phyloP scores from a whole-genome alignment of 495 filamentous ascomycete species.

The Podospora appendiculata region DNA sequence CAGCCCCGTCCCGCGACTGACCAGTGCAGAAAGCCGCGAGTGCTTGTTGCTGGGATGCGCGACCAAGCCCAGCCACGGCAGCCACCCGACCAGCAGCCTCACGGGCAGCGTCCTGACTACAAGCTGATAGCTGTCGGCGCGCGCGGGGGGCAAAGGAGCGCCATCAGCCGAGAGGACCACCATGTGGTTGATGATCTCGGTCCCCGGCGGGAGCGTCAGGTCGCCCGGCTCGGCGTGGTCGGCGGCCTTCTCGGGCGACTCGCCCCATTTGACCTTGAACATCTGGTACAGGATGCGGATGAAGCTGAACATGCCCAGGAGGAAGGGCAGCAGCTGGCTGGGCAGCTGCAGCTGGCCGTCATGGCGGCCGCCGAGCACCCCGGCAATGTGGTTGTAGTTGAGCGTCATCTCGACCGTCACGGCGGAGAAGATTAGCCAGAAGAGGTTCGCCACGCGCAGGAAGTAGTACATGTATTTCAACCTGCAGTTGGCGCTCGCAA shows the following conservation, averaged over 20 bases:
- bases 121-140: constrained; percentile 6
- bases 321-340: constrained; percentile 16
- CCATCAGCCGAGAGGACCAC: neutral
- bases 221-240: neutral
- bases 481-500: constrained; percentile 1
- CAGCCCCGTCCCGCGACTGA: constrained; percentile 13
- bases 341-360: constrained; percentile 11
- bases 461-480: constrained; percentile 10
- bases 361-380: constrained; percentile 11
- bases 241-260: neutral
- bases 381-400: constrained; percentile 17
- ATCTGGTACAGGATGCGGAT: constrained; percentile 13
- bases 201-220: neutral
- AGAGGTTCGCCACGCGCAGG: constrained; percentile 14
- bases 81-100: constrained; percentile 12
- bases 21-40: constrained; percentile 3
- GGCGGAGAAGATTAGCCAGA: constrained; percentile 20
- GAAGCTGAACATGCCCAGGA: constrained; percentile 16
- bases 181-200: neutral
- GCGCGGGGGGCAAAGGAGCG: neutral
- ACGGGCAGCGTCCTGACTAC: constrained; percentile 7
- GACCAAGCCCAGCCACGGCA: constrained; percentile 22
- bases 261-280: constrained; percentile 6
- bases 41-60: constrained; percentile 5
- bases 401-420: constrained; percentile 18